Evolutionary conservation across 2,329 filamentous ascomycete species (phyloP).

Genomic region (Penicillium palitans): DNA sequence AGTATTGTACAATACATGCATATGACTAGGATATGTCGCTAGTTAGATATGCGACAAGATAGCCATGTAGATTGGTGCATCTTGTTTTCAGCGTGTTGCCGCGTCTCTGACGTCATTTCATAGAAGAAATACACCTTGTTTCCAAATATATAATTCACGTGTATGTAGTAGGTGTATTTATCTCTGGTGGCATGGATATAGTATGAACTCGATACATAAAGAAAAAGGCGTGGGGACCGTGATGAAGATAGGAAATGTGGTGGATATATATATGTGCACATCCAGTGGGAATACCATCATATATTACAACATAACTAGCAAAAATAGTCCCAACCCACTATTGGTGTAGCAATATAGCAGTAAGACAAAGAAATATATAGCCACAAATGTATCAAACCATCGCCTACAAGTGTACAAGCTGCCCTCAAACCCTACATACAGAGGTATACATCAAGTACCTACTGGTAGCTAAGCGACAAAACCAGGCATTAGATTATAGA

Average conservation of each 20-base stretch:
- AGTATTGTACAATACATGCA: conserved; percentile 17
- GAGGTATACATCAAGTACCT: neutral
- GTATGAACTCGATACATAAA: neutral
- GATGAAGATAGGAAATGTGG: neutral
- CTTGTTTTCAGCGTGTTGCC: conserved; percentile 16
- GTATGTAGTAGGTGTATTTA: neutral
- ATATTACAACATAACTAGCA: neutral
- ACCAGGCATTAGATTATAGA: neutral
- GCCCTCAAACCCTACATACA: neutral
- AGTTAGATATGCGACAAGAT: neutral
- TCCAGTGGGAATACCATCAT: neutral
- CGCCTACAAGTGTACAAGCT: neutral
- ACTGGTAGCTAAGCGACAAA: neutral
- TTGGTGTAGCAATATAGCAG: neutral
- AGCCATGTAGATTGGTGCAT: conserved; percentile 22
- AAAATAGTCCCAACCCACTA: neutral
- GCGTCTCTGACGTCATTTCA: conserved; percentile 4
- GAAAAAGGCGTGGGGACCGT: neutral
- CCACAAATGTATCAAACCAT: neutral
- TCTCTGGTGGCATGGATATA: neutral
- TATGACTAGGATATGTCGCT: conserved; percentile 15
- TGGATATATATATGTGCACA: neutral
- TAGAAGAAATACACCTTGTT: neutral
- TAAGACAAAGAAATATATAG: neutral
- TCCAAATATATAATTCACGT: neutral